Evolutionary conservation across 495 filamentous ascomycete genomes (phyloP).

Genomic region (Aeminium ludgeri): DNA sequence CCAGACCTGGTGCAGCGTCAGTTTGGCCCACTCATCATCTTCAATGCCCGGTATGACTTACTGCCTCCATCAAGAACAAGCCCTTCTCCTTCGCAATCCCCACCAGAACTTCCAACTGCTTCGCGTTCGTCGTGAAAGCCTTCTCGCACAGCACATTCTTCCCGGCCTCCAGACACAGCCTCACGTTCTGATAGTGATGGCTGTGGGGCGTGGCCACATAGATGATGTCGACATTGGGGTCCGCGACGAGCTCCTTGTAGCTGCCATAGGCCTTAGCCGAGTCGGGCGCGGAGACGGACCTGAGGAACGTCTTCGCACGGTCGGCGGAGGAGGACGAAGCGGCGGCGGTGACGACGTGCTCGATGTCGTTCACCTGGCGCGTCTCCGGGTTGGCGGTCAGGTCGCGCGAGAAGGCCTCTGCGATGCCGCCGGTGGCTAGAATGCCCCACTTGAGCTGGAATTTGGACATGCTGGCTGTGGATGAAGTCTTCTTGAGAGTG

Average conservation of each 20-base stretch:
- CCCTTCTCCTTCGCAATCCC: conserved; percentile 56
- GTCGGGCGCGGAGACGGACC: conserved; percentile 42
- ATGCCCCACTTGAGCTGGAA: conserved; percentile 18
- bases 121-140: conserved; percentile 76
- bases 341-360: conserved; percentile 63
- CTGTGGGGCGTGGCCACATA: conserved; percentile 92
- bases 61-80: conserved; percentile 88
- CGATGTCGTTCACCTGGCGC: conserved; percentile 55
- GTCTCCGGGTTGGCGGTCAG: conserved; percentile 59
- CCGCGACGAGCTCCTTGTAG: conserved; percentile 61
- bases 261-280: conserved; percentile 60
- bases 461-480: conserved; percentile 9
- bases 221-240: conserved; percentile 68
- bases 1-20: conserved; percentile 41
- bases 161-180: conserved; percentile 62
- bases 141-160: conserved; percentile 92
- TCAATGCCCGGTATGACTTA: background rate
- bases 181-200: conserved; percentile 84
- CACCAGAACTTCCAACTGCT: conserved; percentile 57
- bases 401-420: conserved; percentile 64
- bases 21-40: background rate
- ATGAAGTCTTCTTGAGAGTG: background rate
- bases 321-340: conserved; percentile 60
- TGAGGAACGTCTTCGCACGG: conserved; percentile 56
- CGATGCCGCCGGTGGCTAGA: conserved; percentile 62